Base-by-base conservation (phyloP, 2,329 filamentous ascomycete species). In the Ophiostoma montium region DNA sequence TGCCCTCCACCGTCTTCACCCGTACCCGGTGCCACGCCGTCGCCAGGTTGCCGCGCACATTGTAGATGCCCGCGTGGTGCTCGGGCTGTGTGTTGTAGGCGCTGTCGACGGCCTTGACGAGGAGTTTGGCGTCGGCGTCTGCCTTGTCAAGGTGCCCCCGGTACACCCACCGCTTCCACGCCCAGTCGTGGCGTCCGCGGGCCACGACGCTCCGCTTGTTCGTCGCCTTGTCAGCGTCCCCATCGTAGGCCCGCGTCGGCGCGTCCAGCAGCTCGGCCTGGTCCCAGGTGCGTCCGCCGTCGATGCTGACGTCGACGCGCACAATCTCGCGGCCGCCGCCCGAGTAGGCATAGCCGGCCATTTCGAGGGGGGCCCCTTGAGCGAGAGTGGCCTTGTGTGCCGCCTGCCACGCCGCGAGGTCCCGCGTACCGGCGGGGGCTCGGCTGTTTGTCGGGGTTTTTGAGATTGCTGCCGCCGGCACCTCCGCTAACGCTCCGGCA, bases 81-180 rank as follows among this genome's bases (percentile, higher is more conserved):
- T 81, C 75, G 1, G 80, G 79, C 61, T 84, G 80, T 0, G 75
- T 76, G 54, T 83, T 83, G 60, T 83, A 83, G 2, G 71, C 66
- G 55, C 80, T 76, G 57, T 84, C 80, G 2, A 74, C 77, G 7
- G 80, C 80, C 63, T 82, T 83, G 57, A 82, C 78, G 5, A 82
- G 65, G 45, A 83, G 64, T 0, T 70, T n/a, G n/a, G n/a, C 72
- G 1, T 70, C 69, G 57, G 6, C 9, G 7, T 19, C 58, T 51
- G 48, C 6, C 3, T 18, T 11, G n/a, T 47, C 5, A n/a, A 74
- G 59, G n/a, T 57, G 57, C n/a, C 67, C 71, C 5, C 67, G 63
- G 56, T 70, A 78, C n/a, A 65, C 68, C 80, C 80, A 84, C 39
- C 76, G 67, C 58, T 71, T 75, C 80, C 80, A 84, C 3, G 75